A percentile compares a stretch with the other conserved stretches of the same genome.
Conservation (phyloP, 2,329 filamentous ascomycete species). For the Cladophialophora exuberans region DNA sequence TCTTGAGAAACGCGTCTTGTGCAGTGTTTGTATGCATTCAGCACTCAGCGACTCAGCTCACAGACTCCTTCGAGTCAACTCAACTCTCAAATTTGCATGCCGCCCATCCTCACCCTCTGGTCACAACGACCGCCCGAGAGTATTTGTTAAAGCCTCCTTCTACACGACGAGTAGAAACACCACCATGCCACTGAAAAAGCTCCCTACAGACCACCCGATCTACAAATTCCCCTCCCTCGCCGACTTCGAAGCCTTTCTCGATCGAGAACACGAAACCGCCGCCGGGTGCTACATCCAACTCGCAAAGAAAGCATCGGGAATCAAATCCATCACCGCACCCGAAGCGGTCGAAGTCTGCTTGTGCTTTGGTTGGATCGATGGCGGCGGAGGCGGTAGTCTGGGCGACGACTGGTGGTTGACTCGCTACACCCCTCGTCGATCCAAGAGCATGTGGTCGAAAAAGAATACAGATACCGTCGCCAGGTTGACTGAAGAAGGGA, state of each 20-base stretch:
- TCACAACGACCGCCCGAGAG: too few relatives aligned
- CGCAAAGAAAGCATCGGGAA: slow-evolving; percentile 51
- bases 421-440: slow-evolving; percentile 61
- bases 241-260: slow-evolving; percentile 47
- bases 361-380: slow-evolving; percentile 66
- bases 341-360: slow-evolving; percentile 61
- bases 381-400: slow-evolving; percentile 51
- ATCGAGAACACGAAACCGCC: slow-evolving; percentile 39
- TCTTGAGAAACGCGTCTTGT: too few relatives aligned
- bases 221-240: slow-evolving; percentile 34
- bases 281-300: slow-evolving; percentile 54
- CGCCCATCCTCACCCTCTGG: too few relatives aligned
- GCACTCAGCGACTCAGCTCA: too few relatives aligned
- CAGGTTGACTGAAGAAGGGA: slow-evolving; percentile 48
- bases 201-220: slow-evolving; percentile 36
- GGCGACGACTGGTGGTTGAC: slow-evolving; percentile 57
- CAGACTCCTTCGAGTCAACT: too few relatives aligned
- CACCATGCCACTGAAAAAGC: slow-evolving; percentile 17
- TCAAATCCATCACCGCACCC: slow-evolving; percentile 49
- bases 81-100: too few relatives aligned
- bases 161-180: too few relatives aligned
- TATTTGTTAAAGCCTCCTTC: too few relatives aligned
- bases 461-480: slow-evolving; percentile 61
- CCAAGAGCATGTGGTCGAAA: slow-evolving; percentile 61
- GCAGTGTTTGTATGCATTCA: too few relatives aligned